Percentiles rank a stretch among this genome's conserved stretches.
Conservation (phyloP, 2,329 filamentous ascomycete genomes). For the Elsinoe necatrix region DNA sequence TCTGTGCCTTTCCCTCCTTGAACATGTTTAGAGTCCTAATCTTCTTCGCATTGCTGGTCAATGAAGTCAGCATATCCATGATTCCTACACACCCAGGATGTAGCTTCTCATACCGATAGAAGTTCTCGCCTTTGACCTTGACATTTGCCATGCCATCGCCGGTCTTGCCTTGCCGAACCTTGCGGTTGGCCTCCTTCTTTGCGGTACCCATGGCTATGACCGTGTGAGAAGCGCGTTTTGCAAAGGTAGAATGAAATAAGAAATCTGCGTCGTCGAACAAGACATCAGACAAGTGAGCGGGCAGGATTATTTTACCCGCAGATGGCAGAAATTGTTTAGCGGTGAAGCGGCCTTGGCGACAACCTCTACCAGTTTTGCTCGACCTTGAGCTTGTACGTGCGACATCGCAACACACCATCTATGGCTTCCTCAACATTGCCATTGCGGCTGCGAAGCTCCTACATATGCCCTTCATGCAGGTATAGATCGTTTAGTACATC, state of each 20-base stretch:
- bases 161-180: constrained; percentile 74
- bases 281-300: background rate
- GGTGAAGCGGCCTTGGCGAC: constrained; percentile 8
- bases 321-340: constrained; percentile 11
- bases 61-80: constrained; percentile 10
- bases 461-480: constrained; percentile 30
- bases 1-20: constrained; percentile 74
- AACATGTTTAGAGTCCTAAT: constrained; percentile 82
- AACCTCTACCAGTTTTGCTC: background rate
- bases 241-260: no score
- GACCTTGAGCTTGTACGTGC: constrained; percentile 1
- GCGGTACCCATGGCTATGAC: constrained; percentile 64
- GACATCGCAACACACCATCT: background rate
- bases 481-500: constrained; percentile 40
- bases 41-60: constrained; percentile 62
- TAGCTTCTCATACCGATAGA: constrained; percentile 60
- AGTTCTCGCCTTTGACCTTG: constrained; percentile 93
- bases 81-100: background rate
- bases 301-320: constrained; percentile 4
- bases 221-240: background rate
- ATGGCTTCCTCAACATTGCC: constrained; percentile 36
- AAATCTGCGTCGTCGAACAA: background rate
- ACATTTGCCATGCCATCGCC: constrained; percentile 87
- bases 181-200: constrained; percentile 84
- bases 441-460: constrained; percentile 26